Conservation (phyloP, 148 eudicot genomes). For the Pouteria glomerata region DNA sequence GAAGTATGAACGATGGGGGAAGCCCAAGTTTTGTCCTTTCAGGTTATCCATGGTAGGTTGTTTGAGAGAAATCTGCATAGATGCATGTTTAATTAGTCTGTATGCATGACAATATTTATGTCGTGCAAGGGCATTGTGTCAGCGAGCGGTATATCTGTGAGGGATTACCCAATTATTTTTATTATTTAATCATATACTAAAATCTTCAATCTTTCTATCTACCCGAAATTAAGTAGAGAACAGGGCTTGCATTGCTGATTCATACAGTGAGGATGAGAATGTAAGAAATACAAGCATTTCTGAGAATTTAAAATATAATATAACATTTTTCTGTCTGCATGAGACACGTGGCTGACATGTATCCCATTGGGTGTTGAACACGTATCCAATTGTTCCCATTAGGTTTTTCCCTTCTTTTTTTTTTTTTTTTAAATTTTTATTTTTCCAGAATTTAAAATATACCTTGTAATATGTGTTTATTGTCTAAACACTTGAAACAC, state of each 20-base stretch:
- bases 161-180: neutral
- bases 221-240: neutral
- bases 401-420: too few species aligned
- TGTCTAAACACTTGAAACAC: too few species aligned
- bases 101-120: neutral
- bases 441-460: too few species aligned
- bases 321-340: too few species aligned
- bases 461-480: too few species aligned
- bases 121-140: neutral
- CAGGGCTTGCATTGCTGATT: neutral
- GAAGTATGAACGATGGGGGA: constrained; percentile 28
- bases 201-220: neutral
- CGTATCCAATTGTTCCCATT: too few species aligned
- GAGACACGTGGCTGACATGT: too few species aligned
- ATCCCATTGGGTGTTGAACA: too few species aligned
- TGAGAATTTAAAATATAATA: too few species aligned
- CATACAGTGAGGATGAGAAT: neutral
- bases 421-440: too few species aligned
- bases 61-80: neutral
- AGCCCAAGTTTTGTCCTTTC: constrained; percentile 36
- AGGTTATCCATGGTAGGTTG: constrained; percentile 29
- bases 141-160: neutral
- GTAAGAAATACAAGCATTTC: too few species aligned
- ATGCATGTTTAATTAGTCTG: neutral
- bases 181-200: too few species aligned